Percentiles rank a stretch among this genome's conserved stretches.
Conservation (phyloP, 148 eudicot species). For the Cornus florida region DNA sequence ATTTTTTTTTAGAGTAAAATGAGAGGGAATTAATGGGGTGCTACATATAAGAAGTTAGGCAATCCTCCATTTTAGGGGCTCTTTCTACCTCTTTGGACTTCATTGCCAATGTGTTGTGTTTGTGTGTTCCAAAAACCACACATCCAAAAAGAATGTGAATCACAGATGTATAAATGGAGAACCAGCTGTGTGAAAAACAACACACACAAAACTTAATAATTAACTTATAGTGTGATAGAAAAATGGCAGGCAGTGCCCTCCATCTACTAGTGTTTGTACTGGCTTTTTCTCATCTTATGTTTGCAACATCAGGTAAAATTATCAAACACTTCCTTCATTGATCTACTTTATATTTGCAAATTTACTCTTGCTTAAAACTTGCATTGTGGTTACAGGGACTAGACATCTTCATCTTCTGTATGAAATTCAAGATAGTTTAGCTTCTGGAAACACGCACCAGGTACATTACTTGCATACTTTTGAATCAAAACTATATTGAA, state of each 20-base stretch:
- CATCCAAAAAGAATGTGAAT: neutral
- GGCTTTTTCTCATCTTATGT: too few species aligned
- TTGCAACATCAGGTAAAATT: conserved; percentile 44
- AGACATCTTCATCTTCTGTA: conserved; percentile 15
- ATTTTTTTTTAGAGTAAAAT: too few species aligned
- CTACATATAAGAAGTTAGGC: too few species aligned
- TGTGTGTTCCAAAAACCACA: neutral
- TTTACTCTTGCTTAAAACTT: neutral
- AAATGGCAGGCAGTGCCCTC: neutral
- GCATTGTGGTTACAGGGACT: conserved; percentile 29
- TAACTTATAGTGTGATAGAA: neutral
- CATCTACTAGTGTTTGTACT: neutral
- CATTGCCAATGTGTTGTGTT: neutral
- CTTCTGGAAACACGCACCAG: conserved; percentile 21
- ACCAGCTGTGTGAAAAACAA: neutral
- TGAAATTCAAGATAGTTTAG: conserved; percentile 3
- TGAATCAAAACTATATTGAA: neutral
- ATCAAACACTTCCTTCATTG: neutral
- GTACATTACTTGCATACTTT: conserved; percentile 20
- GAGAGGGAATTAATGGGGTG: too few species aligned
- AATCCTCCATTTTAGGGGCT: too few species aligned
- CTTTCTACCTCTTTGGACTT: neutral
- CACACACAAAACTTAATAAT: neutral
- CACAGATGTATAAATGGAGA: neutral
- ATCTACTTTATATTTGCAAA: too few species aligned